phyloP scores from a whole-genome alignment of 2,329 filamentous ascomycete species.

The Botrytis fragariae region DNA sequence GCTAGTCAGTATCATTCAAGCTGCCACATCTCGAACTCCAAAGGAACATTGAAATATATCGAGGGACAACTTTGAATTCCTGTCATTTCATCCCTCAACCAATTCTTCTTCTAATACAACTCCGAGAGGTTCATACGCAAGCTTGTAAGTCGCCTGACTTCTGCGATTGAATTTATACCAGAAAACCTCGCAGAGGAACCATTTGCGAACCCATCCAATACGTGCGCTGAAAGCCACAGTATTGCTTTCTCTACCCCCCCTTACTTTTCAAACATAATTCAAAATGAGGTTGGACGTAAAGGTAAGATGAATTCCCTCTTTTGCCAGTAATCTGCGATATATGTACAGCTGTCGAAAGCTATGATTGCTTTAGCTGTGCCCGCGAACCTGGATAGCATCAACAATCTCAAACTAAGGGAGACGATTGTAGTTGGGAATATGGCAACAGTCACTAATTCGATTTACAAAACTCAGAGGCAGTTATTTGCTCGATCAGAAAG shows the following conservation, averaged over 20 bases:
- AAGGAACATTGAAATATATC: constrained; percentile 9
- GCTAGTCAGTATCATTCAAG: constrained; percentile 22
- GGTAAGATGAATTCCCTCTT: constrained; percentile 42
- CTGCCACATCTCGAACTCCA: constrained; percentile 21
- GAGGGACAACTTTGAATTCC: not conserved
- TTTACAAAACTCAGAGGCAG: constrained; percentile 60
- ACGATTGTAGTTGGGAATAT: constrained; percentile 28
- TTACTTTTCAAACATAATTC: constrained; percentile 26
- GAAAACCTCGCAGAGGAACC: constrained; percentile 21
- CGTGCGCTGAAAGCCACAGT: constrained; percentile 29
- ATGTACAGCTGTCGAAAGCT: not conserved
- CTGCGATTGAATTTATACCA: not conserved
- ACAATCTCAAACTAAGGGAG: constrained; percentile 30
- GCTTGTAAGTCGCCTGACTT: not conserved
- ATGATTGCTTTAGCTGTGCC: constrained; percentile 17
- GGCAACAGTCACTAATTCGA: constrained; percentile 37
- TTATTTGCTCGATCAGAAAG: constrained; percentile 88
- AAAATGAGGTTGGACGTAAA: constrained; percentile 60
- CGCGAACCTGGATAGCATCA: constrained; percentile 16
- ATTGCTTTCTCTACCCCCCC: constrained; percentile 25
- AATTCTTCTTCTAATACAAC: not conserved
- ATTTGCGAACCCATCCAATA: constrained; percentile 21
- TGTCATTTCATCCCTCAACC: not conserved
- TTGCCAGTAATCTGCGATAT: constrained; percentile 9
- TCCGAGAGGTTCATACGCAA: not conserved